phyloP scores from a whole-genome alignment of 129 eudicot genomes.

The Logfia minima region DNA sequence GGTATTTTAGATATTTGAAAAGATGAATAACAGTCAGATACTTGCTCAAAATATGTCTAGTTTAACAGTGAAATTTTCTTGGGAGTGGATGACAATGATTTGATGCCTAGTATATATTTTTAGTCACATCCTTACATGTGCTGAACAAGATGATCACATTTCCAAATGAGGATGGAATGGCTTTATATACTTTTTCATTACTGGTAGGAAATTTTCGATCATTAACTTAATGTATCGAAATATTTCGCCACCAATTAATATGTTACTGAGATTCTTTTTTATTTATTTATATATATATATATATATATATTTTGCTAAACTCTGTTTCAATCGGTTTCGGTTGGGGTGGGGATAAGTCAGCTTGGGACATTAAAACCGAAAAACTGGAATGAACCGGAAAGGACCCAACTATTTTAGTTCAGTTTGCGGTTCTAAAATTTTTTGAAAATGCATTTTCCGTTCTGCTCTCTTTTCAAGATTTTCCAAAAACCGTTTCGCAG shows the following conservation, averaged over 20 bases:
- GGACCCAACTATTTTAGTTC: too few species aligned
- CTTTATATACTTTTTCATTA: background rate
- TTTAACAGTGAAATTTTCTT: background rate
- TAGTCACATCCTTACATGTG: conserved; percentile 32
- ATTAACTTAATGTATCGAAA: background rate
- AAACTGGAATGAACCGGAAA: background rate
- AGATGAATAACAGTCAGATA: too few species aligned
- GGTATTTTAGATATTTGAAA: too few species aligned
- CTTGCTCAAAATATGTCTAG: background rate
- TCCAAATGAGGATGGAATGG: conserved; percentile 11
- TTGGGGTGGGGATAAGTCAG: background rate
- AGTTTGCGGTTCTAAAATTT: too few species aligned
- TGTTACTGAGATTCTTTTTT: background rate
- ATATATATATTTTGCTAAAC: too few species aligned
- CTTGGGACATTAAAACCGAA: background rate
- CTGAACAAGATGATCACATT: conserved; percentile 11
- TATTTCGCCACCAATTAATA: background rate
- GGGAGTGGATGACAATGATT: conserved; percentile 11
- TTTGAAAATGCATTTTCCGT: too few species aligned
- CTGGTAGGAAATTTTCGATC: background rate
- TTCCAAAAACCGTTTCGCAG: too few species aligned
- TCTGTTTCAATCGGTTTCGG: background rate
- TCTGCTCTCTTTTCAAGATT: too few species aligned
- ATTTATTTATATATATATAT: too few species aligned
- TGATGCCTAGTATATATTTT: conserved; percentile 11